Evolutionary conservation across 106 monocot genomes (phyloP).

Genomic region (Allium fistulosum): DNA sequence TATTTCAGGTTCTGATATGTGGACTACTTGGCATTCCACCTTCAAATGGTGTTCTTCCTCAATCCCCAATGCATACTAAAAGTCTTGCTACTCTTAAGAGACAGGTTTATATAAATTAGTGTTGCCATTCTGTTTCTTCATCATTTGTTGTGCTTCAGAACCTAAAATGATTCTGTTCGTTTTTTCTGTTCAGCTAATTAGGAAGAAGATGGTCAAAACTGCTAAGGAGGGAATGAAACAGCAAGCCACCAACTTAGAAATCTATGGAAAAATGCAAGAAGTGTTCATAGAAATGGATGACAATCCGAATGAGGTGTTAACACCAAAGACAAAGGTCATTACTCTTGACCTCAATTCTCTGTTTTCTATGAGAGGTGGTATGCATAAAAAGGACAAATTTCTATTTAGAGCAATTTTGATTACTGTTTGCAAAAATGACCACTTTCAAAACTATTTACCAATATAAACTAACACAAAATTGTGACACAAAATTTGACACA

Average conservation of each 20-base stretch:
- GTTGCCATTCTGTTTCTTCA: not conserved
- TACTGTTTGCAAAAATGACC: no score
- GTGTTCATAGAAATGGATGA: constrained; percentile 74
- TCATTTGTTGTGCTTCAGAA: not conserved
- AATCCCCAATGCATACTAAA: constrained; percentile 94
- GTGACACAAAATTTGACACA: no score
- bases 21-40: constrained; percentile 88
- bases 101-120: constrained; percentile 37
- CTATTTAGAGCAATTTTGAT: no score
- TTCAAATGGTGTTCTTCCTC: constrained; percentile 90
- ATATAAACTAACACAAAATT: no score
- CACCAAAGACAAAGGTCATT: constrained; percentile 3
- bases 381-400: no score
- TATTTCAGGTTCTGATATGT: constrained; percentile 65
- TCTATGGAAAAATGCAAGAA: constrained; percentile 68
- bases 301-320: constrained; percentile 8
- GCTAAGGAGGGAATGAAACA: not conserved
- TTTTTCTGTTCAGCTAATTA: not conserved
- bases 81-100: constrained; percentile 81
- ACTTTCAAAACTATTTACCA: no score
- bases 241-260: constrained; percentile 6
- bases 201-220: constrained; percentile 6
- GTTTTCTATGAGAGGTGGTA: not conserved
- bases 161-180: not conserved
- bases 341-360: not conserved